Evolutionary conservation across 805 yeast species (phyloP).

Genomic region (Candida nonsorbophila): DNA sequence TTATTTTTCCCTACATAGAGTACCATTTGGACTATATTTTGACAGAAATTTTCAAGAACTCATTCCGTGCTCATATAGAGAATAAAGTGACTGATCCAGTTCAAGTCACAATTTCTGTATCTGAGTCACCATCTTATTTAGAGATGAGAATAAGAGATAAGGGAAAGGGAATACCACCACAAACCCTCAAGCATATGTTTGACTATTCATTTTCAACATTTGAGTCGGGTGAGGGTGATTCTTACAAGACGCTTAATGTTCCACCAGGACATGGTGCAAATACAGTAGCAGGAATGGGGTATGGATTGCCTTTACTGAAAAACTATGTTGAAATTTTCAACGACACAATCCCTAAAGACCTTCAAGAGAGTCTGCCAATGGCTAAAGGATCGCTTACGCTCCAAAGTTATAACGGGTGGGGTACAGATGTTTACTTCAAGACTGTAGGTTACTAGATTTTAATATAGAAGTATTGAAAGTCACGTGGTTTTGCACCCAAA

Average conservation of each 20-base stretch:
- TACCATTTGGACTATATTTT: conserved; percentile 84
- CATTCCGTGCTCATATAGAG: conserved; percentile 86
- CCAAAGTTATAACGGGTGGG: conserved; percentile 41
- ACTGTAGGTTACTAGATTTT: conserved; percentile 23
- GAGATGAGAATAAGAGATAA: conserved; percentile 77
- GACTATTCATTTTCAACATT: conserved; percentile 86
- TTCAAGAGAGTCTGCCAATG: conserved; percentile 9
- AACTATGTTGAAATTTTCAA: conserved; percentile 38
- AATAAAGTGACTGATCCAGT: conserved; percentile 38
- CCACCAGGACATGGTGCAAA: conserved; percentile 70
- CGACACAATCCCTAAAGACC: conserved; percentile 15
- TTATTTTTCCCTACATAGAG: conserved; percentile 77
- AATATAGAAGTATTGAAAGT: too few relatives aligned
- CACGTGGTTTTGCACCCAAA: too few relatives aligned
- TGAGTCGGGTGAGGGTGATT: conserved; percentile 52
- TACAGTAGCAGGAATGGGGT: conserved; percentile 91
- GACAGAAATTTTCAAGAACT: conserved; percentile 81
- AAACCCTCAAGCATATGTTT: conserved; percentile 61
- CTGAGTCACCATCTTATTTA: conserved; percentile 35
- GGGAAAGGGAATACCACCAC: conserved; percentile 84
- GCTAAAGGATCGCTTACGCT: conserved; percentile 37
- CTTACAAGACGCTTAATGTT: conserved; percentile 56
- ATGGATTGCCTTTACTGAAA: conserved; percentile 81
- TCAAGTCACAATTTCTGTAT: conserved; percentile 31
- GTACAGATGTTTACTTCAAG: conserved; percentile 40